A percentile compares a stretch with the other conserved stretches of the same genome.
Conservation (phyloP, 345 rosid species). For the Salix brachista region DNA sequence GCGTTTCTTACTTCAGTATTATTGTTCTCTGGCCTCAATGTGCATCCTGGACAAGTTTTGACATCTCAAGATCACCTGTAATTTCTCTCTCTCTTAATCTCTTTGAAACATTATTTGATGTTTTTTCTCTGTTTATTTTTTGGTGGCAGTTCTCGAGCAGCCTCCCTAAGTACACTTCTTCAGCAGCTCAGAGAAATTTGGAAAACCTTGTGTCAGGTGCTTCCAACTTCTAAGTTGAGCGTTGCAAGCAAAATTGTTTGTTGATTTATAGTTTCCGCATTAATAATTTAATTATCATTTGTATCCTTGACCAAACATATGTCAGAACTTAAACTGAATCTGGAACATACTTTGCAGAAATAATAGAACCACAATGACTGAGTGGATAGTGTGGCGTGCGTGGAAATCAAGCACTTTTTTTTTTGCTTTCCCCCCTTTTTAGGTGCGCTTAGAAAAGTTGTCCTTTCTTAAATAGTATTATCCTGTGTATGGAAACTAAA, state of each 20-base stretch:
- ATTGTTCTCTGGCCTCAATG: not conserved
- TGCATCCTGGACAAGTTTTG: constrained; percentile 1
- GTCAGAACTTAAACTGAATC: not conserved
- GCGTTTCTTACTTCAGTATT: not conserved
- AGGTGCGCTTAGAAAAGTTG: too few relatives aligned
- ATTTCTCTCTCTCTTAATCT: not conserved
- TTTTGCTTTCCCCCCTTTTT: too few relatives aligned
- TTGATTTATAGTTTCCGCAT: not conserved
- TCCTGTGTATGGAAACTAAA: not conserved
- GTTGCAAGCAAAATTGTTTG: not conserved
- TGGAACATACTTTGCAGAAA: not conserved
- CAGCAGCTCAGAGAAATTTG: constrained; percentile 74
- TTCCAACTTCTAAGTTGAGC: not conserved
- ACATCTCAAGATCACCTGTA: constrained; percentile 1
- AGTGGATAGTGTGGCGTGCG: not conserved
- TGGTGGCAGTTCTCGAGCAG: constrained; percentile 52
- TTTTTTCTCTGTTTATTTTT: constrained; percentile 9
- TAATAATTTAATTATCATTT: not conserved
- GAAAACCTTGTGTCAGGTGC: constrained; percentile 59
- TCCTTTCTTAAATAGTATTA: too few relatives aligned
- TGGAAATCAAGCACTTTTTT: not conserved
- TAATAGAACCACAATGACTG: not conserved
- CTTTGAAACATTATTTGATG: not conserved
- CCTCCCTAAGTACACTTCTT: constrained; percentile 84
- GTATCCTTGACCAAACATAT: not conserved